A percentile compares a stretch with the other conserved stretches of the same genome.
phyloP scores from a whole-genome alignment of 2,329 filamentous ascomycete genomes.

The Colletotrichum navitas region DNA sequence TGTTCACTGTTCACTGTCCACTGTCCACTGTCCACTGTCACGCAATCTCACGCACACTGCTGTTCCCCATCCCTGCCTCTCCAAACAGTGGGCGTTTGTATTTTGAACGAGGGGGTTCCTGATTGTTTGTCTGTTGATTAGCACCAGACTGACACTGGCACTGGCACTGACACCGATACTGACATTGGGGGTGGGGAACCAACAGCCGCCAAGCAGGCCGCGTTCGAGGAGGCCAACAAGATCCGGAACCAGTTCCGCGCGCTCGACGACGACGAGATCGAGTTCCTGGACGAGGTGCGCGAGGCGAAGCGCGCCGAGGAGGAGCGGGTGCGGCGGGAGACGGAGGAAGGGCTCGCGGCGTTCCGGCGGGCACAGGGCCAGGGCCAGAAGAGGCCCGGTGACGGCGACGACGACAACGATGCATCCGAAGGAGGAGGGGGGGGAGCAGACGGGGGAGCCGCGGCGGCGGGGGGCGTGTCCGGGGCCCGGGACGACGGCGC shows the following conservation, averaged over 20 bases:
- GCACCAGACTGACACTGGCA: not conserved
- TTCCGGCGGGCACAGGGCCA: conserved; percentile 66
- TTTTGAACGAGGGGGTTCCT: not conserved
- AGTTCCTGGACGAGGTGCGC: conserved; percentile 75
- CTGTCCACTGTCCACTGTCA: not conserved
- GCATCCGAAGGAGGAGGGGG: conserved; percentile 25
- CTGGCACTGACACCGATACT: not conserved
- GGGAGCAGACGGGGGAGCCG: conserved; percentile 45
- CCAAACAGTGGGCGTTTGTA: not conserved
- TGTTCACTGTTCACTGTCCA: not conserved
- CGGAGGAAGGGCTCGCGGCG: conserved; percentile 66
- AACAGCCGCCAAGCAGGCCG: conserved; percentile 82
- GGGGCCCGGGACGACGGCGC: conserved; percentile 29
- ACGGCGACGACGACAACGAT: conserved; percentile 26
- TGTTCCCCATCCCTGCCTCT: not conserved
- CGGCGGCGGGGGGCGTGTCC: conserved; percentile 44
- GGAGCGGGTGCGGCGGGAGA: conserved; percentile 66
- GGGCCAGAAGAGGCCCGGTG: conserved; percentile 35
- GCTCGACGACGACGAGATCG: conserved; percentile 83
- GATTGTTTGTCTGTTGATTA: not conserved
- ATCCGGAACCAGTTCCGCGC: conserved; percentile 83
- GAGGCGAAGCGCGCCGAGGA: conserved; percentile 65
- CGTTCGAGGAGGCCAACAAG: conserved; percentile 79
- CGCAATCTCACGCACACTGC: too few species aligned
- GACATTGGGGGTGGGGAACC: not conserved